A percentile compares a stretch with the other conserved stretches of the same genome.
These are phyloP conservation scores for Cercospora sp. DNA, from an alignment of 2,329 filamentous ascomycete species.

Conservation along the genomic window DNA sequence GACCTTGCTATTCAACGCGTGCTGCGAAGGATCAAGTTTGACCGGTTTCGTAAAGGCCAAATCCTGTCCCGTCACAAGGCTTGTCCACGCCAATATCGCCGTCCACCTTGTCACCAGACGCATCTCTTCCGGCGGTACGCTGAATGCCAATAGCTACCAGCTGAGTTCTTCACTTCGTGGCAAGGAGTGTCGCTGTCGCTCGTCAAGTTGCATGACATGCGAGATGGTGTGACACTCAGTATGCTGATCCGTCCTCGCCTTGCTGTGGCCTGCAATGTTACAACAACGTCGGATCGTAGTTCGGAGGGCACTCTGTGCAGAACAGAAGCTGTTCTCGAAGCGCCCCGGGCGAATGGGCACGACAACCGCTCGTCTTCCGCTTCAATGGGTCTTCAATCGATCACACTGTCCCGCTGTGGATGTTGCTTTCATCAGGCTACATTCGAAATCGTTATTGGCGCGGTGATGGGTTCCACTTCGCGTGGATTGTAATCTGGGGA, in stretches of 20 bases:
- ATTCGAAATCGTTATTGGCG: neutral
- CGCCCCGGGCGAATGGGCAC: neutral
- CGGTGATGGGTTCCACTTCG: neutral
- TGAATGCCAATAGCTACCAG: neutral
- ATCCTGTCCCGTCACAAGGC: neutral
- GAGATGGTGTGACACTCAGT: neutral
- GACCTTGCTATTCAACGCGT: constrained; percentile 9
- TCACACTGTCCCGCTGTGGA: neutral
- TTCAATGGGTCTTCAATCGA: neutral
- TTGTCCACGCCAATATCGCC: neutral
- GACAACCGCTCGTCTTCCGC: neutral
- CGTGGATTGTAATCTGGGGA: neutral
- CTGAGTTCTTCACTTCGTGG: neutral
- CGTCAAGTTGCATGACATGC: neutral
- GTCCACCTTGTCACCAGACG: neutral
- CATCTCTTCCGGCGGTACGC: neutral
- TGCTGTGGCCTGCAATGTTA: neutral
- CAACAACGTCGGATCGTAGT: neutral
- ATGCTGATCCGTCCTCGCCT: neutral
- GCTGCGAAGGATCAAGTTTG: constrained; percentile 12
- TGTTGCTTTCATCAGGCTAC: neutral
- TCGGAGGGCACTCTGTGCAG: neutral
- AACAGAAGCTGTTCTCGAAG: neutral
- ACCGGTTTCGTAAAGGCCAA: constrained; percentile 1
- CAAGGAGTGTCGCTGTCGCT: neutral